These are phyloP conservation scores for Colletotrichum sp. DNA, from an alignment of 2,329 filamentous ascomycete genomes.

Conservation along the genomic window DNA sequence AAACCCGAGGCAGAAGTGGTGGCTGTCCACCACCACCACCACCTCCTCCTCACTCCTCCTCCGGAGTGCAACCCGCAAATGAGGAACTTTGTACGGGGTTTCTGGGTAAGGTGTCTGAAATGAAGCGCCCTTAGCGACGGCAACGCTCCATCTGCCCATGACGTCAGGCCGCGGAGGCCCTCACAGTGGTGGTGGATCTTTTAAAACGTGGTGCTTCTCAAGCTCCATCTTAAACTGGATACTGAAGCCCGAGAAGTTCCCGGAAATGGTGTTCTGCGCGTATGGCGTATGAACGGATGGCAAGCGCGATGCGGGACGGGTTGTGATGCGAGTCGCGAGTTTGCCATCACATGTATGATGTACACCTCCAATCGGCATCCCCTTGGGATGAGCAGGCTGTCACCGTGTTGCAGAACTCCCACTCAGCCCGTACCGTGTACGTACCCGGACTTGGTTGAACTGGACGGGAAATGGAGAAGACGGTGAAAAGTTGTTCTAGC, in stretches of 20 bases:
- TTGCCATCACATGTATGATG: conserved; percentile 5
- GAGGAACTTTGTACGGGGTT: background rate
- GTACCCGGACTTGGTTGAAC: background rate
- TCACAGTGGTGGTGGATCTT: background rate
- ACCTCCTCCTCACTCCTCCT: background rate
- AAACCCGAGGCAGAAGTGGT: background rate
- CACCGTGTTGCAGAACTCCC: background rate
- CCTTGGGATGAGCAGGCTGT: background rate
- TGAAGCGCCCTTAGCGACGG: conserved; percentile 17
- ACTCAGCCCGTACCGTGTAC: background rate
- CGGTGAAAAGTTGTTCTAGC: conserved; percentile 17
- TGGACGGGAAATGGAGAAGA: background rate
- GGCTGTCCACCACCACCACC: no score
- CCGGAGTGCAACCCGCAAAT: background rate
- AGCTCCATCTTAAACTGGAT: background rate
- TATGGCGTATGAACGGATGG: background rate
- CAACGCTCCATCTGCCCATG: background rate
- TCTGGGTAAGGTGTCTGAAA: conserved; percentile 17
- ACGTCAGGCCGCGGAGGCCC: conserved; percentile 4
- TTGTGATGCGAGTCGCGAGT: background rate
- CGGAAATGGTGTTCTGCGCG: background rate
- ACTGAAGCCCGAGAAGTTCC: conserved; percentile 8
- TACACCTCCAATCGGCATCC: background rate
- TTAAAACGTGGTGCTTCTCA: conserved; percentile 7
- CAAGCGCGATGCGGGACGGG: background rate